Percentiles rank a stretch among this genome's conserved stretches.
Evolutionary conservation across 305 asterid genomes (phyloP).

Genomic region (Fraxinus xanthoxyloides): DNA sequence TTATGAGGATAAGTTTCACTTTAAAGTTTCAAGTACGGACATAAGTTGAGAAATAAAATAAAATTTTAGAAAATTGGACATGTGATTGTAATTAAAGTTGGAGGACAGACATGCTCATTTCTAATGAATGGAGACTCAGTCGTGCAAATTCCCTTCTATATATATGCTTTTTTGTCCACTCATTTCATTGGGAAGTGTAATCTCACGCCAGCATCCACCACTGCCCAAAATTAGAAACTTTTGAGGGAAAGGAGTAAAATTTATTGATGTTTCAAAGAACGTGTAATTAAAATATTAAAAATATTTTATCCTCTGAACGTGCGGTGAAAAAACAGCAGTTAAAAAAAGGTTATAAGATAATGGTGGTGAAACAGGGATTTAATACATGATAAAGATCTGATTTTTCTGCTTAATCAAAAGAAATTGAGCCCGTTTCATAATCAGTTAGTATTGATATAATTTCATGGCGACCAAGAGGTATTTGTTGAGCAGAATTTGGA

Average conservation of each 20-base stretch:
- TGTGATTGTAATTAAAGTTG: not conserved
- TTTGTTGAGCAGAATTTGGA: constrained; percentile 39
- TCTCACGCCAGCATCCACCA: not conserved
- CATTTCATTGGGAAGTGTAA: not conserved
- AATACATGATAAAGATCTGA: not conserved
- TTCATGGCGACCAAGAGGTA: constrained; percentile 56
- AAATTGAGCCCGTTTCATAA: not conserved
- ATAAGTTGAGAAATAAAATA: not conserved
- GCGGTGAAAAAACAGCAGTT: too few relatives aligned
- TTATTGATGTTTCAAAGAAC: not conserved
- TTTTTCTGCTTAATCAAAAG: not conserved
- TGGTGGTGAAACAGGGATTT: too few relatives aligned
- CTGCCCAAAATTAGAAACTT: not conserved
- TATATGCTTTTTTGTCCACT: not conserved
- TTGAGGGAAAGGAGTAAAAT: not conserved
- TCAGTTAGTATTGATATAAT: not conserved
- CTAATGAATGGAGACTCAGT: not conserved
- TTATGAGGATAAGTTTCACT: too few relatives aligned
- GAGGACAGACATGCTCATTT: not conserved
- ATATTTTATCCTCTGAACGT: too few relatives aligned
- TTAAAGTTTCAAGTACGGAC: not conserved
- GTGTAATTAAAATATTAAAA: too few relatives aligned
- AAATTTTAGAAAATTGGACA: not conserved
- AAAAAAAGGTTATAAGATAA: too few relatives aligned
- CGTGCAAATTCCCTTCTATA: not conserved